These are phyloP conservation scores for Cutaneotrichosporon cutaneum DNA, from an alignment of 1,284 basidiomycete genomes.

Conservation along the genomic window DNA sequence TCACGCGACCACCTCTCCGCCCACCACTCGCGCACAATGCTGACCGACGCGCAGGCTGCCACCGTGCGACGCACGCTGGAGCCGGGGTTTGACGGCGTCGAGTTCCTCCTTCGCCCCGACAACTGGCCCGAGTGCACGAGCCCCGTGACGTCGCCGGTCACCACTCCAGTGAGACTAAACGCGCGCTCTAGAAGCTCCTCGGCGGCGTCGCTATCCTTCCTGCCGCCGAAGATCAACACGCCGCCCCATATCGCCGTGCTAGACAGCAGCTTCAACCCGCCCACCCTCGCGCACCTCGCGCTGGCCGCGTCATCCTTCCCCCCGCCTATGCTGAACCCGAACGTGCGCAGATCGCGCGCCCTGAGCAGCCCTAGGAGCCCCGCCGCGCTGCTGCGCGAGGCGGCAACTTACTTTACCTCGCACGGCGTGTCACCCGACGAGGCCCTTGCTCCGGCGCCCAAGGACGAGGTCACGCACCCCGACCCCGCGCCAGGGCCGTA, in stretches of 20 bases:
- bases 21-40: constrained; percentile 4
- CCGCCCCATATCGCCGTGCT: constrained; percentile 60
- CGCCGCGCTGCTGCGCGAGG: constrained; percentile 9
- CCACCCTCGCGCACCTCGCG: constrained; percentile 79
- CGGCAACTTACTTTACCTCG: constrained; percentile 9
- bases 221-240: not conserved
- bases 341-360: constrained; percentile 31
- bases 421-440: constrained; percentile 31
- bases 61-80: constrained; percentile 12
- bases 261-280: constrained; percentile 94
- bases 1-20: not conserved
- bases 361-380: constrained; percentile 25
- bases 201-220: not conserved
- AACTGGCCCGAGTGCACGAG: constrained; percentile 29
- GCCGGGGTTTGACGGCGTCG: constrained; percentile 23
- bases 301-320: constrained; percentile 58
- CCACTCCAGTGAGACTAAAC: not conserved
- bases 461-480: not conserved
- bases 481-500: constrained; percentile 54
- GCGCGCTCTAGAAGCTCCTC: constrained; percentile 1
- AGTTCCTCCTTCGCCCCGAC: constrained; percentile 35
- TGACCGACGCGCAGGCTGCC: constrained; percentile 26
- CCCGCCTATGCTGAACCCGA: constrained; percentile 26
- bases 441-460: not conserved
- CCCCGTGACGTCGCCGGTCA: not conserved